phyloP scores from a whole-genome alignment of 169 alveolate genomes.

The Eimeria falciformis region DNA sequence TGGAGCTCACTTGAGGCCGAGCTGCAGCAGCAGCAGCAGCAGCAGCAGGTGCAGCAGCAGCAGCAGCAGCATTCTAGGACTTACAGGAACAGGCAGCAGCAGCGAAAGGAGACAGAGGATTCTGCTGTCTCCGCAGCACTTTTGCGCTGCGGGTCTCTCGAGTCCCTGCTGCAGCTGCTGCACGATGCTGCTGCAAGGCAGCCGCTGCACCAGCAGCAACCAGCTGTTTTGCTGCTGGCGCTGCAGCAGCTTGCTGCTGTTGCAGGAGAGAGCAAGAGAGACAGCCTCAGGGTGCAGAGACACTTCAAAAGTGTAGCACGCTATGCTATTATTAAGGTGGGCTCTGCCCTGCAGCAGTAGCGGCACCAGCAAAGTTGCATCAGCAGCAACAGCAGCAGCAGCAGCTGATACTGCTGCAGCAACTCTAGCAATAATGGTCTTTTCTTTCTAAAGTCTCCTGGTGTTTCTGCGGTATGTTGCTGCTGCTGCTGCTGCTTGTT shows the following conservation, averaged over 20 bases:
- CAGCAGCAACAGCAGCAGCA: neutral
- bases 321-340: slow-evolving; percentile 23
- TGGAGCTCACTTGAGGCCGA: neutral
- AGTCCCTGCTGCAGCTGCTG: slow-evolving; percentile 40
- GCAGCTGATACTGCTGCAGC: neutral
- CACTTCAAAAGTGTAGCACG: neutral
- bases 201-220: slow-evolving; percentile 60
- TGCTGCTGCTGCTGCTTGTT: slow-evolving; percentile 37
- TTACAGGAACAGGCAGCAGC: slow-evolving; percentile 3
- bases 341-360: slow-evolving; percentile 15
- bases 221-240: slow-evolving; percentile 22
- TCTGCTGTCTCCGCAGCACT: neutral
- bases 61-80: neutral
- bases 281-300: neutral
- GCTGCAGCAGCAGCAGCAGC: slow-evolving; percentile 33
- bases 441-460: neutral
- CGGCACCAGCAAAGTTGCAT: slow-evolving; percentile 1
- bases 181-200: slow-evolving; percentile 13
- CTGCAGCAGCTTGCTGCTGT: slow-evolving; percentile 52
- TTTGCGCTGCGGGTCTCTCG: slow-evolving; percentile 13
- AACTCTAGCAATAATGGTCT: neutral
- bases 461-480: slow-evolving; percentile 54
- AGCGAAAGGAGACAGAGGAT: neutral
- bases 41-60: slow-evolving; percentile 7
- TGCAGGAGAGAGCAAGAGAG: slow-evolving; percentile 9